Evolutionary conservation across 2,329 filamentous ascomycete species (phyloP), one percentile per base, ranked within the genome.

Genomic region (Stenocarpella maydis): DNA sequence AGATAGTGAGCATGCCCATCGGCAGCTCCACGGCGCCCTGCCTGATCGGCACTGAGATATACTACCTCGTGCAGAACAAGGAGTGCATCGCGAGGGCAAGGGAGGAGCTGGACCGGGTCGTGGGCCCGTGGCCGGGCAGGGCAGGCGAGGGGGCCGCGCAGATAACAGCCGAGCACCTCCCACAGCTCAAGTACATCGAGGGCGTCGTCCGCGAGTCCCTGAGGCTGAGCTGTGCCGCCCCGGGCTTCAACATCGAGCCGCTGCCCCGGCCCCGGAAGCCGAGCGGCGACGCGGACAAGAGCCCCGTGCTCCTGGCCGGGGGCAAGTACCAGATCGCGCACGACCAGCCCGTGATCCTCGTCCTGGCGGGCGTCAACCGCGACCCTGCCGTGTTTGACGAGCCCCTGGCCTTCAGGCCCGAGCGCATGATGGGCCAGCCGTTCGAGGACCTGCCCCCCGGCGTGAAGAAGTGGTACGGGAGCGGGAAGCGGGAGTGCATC

Each of bases 1-100:
- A 93, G 76, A 88, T 93, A 73, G 87, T 92, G 65, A 86, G 86
- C 2, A 91, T 92, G 82, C 85, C 91, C 49, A 89, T 89, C 64
- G 87, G 86, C 4, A 84, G 81, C 76, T 83, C 81, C 75, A 86
- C 84, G 0, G 82, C 84, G 4, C 84, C 84, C 2, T 83, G 82
- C 69, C 78, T 81, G 74, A 75, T 86, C 71, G 80, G 78, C 71
- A 81, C 78, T 9, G 78, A 80, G 10, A 83, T 89, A 70, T 84
- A 85, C 72, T 82, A 86, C 63, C 79, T 90, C 2, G 72, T 85
- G 1, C 83, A 84, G 77, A 86, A 86, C 74, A 86, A 86, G 0
- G 76, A 80, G 0, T 81, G 79, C 0, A 78, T 88, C n/a, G 74
- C 77, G 39, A 80, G 78, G 43, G 87, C 87, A 0, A 84, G 88